Evolutionary conservation across 2,329 filamentous ascomycete species (phyloP), one percentile per base, ranked within the genome.

Genomic region (Microcyclosporella mali): DNA sequence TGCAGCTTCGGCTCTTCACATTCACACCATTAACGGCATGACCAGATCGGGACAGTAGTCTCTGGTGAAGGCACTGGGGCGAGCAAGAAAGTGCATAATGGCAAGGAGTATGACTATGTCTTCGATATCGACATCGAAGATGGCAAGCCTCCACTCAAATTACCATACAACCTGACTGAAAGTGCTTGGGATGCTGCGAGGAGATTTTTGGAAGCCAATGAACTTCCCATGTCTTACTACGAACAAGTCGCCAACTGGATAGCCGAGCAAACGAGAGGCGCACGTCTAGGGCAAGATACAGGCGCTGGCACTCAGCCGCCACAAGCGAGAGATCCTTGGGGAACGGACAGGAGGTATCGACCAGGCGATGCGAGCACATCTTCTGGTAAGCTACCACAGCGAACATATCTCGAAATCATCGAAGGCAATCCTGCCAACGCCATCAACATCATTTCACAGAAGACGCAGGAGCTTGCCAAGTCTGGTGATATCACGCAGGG

Each of bases 91-190:
- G 75, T 82, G 45, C 84, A 90, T 60, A 73, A 85, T 1, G 90
- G 90, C 25, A 79, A 94, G 60, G 85, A 90, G 48, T 98, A 94
- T 63, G 92, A 98, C 61, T 95, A 84, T 58, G 89, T 98, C 7
- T 97, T 97, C 55, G 89, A 95, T 59, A 89, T 95, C 18, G 89
- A 95, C 56, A 94, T 95, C 49, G 87, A 95, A 62, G 90, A 95
- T 58, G 90, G 88, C 40, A 90, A 94, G 59, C 89, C 90, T 10
- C 81, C 90, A 0, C 72, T 97, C 34, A 95, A 95, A 65, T 74
- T 97, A n/a, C 88, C 90, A 0, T 97, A 85, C 67, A 95, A 97
- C 62, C 74, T 90, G 10, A 88, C 85, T 1, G 84, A 95, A 61
- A 95, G 95, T 55, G 87, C 88, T 0, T 97, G 94, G 63, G 86